These are phyloP conservation scores for Aeschynomene evenia DNA, from an alignment of 306 rosid species.

Conservation along the genomic window DNA sequence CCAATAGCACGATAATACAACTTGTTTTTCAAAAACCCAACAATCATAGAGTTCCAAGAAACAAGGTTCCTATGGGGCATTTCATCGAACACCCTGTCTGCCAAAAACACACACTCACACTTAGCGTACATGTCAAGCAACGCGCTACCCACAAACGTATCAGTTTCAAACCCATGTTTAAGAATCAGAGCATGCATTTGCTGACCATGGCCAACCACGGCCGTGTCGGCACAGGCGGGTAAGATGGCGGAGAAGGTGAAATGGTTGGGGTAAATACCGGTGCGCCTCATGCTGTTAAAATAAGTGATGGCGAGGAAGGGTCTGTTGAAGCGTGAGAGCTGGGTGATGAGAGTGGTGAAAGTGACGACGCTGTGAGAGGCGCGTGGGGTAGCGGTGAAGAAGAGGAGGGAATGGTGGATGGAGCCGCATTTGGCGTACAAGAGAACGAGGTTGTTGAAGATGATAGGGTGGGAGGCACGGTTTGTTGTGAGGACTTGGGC, in stretches of 20 bases:
- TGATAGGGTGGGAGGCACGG: slow-evolving; percentile 29
- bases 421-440: slow-evolving; percentile 47
- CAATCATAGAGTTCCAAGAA: slow-evolving; percentile 59
- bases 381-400: slow-evolving; percentile 31
- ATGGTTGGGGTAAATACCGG: slow-evolving; percentile 49
- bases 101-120: slow-evolving; percentile 35
- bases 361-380: slow-evolving; percentile 38
- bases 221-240: slow-evolving; percentile 45
- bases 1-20: slow-evolving; percentile 41
- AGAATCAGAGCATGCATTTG: slow-evolving; percentile 50
- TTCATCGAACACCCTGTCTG: slow-evolving; percentile 58
- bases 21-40: slow-evolving; percentile 48
- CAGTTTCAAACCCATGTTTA: slow-evolving; percentile 43
- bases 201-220: slow-evolving; percentile 36
- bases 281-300: slow-evolving; percentile 46
- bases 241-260: slow-evolving; percentile 60
- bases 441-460: slow-evolving; percentile 51
- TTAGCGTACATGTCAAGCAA: slow-evolving; percentile 54
- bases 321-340: slow-evolving; percentile 33
- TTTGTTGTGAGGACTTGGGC: slow-evolving; percentile 38
- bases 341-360: slow-evolving; percentile 61
- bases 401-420: slow-evolving; percentile 34
- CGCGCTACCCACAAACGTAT: slow-evolving; percentile 49
- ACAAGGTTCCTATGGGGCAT: slow-evolving; percentile 54
- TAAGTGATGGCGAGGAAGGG: slow-evolving; percentile 42